phyloP scores from a whole-genome alignment of 306 rosid genomes.

The Quercus suber region DNA sequence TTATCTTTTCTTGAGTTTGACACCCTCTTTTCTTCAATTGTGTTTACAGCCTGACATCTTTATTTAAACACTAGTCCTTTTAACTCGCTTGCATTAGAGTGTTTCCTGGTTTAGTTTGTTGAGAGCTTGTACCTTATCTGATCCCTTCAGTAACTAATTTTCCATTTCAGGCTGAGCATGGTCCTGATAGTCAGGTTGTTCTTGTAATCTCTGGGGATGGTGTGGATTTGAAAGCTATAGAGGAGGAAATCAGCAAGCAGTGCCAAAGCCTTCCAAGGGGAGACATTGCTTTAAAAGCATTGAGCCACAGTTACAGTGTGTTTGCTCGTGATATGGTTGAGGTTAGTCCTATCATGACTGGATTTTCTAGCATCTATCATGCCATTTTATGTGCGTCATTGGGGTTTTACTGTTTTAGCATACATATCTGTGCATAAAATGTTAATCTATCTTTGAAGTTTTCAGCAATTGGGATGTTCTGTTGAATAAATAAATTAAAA shows the following conservation, averaged over 20 bases:
- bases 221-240: conserved; percentile 70
- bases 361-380: not conserved
- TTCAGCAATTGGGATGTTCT: not conserved
- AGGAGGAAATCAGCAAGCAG: conserved; percentile 80
- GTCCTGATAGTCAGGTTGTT: conserved; percentile 99
- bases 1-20: not conserved
- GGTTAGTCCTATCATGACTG: conserved; percentile 45
- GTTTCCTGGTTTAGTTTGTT: not conserved
- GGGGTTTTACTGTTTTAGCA: not conserved
- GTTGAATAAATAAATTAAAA: not conserved
- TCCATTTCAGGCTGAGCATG: conserved; percentile 91
- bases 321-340: conserved; percentile 85
- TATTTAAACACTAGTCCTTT: not conserved
- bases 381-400: not conserved
- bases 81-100: not conserved
- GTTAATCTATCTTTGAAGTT: not conserved
- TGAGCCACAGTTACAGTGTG: conserved; percentile 87
- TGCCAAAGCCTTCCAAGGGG: conserved; percentile 95
- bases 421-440: not conserved
- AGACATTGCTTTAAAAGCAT: conserved; percentile 80
- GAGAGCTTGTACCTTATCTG: conserved; percentile 7
- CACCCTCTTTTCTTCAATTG: not conserved
- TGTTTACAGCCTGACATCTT: not conserved
- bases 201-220: conserved; percentile 89
- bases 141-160: conserved; percentile 21